These are phyloP conservation scores for Caryopteris hybrid DNA, from an alignment of 305 asterid species.

Conservation along the genomic window DNA sequence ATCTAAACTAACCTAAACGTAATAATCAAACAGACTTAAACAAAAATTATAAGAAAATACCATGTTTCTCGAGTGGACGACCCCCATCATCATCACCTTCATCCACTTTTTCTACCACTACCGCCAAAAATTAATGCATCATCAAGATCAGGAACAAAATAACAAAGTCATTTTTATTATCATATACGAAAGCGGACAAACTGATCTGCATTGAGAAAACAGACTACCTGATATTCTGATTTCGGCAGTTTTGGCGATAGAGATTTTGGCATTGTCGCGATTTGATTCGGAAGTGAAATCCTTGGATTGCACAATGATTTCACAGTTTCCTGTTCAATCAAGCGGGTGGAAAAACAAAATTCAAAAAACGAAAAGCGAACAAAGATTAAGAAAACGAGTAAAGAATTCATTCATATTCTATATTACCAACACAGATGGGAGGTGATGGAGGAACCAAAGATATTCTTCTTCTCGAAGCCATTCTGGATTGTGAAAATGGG, in stretches of 20 bases:
- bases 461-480: slow-evolving; percentile 44
- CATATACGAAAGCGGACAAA: background rate
- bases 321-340: slow-evolving; percentile 56
- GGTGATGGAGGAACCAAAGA: slow-evolving; percentile 29
- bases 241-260: slow-evolving; percentile 46
- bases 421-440: slow-evolving; percentile 53
- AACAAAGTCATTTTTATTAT: too few species aligned
- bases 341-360: background rate
- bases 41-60: slow-evolving; percentile 22
- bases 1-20: background rate
- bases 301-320: slow-evolving; percentile 60
- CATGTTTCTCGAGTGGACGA: slow-evolving; percentile 25
- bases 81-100: slow-evolving; percentile 14
- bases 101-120: slow-evolving; percentile 42
- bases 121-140: slow-evolving; percentile 5
- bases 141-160: background rate
- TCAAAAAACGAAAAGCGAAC: background rate
- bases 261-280: slow-evolving; percentile 44
- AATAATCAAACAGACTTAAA: background rate
- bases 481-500: slow-evolving; percentile 8
- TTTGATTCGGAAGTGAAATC: slow-evolving; percentile 46
- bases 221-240: slow-evolving; percentile 49
- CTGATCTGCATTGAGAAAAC: background rate
- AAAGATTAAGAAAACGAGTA: background rate
- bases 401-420: background rate